Conservation (phyloP, 1,284 basidiomycete species). For the Cryptococcus sp. region DNA sequence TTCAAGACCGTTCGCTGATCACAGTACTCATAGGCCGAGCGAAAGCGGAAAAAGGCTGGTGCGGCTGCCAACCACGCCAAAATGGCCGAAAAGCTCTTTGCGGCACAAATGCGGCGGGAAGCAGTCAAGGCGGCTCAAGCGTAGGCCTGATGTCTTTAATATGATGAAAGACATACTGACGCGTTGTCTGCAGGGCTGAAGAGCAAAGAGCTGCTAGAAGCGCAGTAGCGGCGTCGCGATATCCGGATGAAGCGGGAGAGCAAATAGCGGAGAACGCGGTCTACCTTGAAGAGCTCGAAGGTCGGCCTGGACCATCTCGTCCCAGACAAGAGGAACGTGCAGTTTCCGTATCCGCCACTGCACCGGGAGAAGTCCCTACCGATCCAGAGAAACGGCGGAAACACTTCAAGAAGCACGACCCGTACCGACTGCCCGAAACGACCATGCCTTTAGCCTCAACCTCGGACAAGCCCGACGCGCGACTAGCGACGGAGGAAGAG, state of each 20-base stretch:
- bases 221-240: slow-evolving; percentile 27
- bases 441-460: slow-evolving; percentile 57
- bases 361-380: slow-evolving; percentile 15
- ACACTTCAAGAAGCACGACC: slow-evolving; percentile 63
- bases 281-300: slow-evolving; percentile 82
- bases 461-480: slow-evolving; percentile 72
- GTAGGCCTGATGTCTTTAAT: slow-evolving; percentile 30
- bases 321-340: slow-evolving; percentile 14
- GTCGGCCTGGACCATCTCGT: slow-evolving; percentile 31
- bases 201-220: slow-evolving; percentile 39
- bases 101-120: slow-evolving; percentile 88
- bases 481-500: slow-evolving; percentile 91
- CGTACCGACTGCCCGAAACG: slow-evolving; percentile 73
- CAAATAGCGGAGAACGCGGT: slow-evolving; percentile 68
- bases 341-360: slow-evolving; percentile 7
- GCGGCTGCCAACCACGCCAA: slow-evolving; percentile 79
- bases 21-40: slow-evolving; percentile 63
- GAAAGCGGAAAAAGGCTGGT: slow-evolving; percentile 83
- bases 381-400: slow-evolving; percentile 41
- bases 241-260: slow-evolving; percentile 47
- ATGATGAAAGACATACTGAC: not conserved
- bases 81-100: slow-evolving; percentile 86
- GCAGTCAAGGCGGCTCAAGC: slow-evolving; percentile 74
- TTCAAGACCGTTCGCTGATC: not conserved
- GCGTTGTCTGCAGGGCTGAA: slow-evolving; percentile 16